Evolutionary conservation across 257 asterid genomes (phyloP), one percentile per base, ranked within the genome.

Genomic region (Solanum pimpinellifolium): DNA sequence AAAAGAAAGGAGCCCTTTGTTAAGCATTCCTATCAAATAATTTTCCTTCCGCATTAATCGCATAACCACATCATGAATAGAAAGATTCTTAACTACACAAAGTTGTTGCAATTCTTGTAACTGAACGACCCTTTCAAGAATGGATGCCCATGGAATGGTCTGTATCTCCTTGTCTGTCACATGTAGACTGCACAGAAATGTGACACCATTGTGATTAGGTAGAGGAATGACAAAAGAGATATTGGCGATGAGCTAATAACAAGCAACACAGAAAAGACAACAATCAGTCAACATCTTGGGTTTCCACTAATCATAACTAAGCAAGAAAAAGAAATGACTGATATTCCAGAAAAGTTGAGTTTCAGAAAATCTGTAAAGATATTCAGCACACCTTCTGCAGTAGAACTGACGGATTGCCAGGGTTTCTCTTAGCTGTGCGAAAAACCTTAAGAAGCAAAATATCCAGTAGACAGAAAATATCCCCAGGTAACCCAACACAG

Each of bases 11-110:
- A 95, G 94, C 27, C 99, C 98, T 93, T 96, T 97, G 92, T 97
- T 96, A 86, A 97, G 93, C 99, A 97, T 97, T 91, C 99, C 99
- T 83, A 97, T 96, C 91, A 97, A 90, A 91, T 97, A 97, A 93
- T 97, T 97, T 88, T 97, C 99, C 89, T 97, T 97, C 88, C 99
- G 89, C 99, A 97, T 96, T 91, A 97, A 90, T 52, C 99, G 92
- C 99, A 96, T 93, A 77, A 93, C 97, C 75, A 93, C 96, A 88
- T 97, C 99, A 47, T 96, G 98, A 87, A 94, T 88, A 37, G 99
- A 92, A 86, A 97, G 98, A 90, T 96, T 95, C 94, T 93, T 97
- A 82, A 93, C 98, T 86, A 93, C 98, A 88, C 95, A 94, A 68
- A 94, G 92, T 84, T 93, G 95, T 86, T 94, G 98, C 27, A 91